Percentiles rank a stretch among this genome's conserved stretches.
Conservation (phyloP, 495 filamentous ascomycete genomes). For the Penicillium coffeae region DNA sequence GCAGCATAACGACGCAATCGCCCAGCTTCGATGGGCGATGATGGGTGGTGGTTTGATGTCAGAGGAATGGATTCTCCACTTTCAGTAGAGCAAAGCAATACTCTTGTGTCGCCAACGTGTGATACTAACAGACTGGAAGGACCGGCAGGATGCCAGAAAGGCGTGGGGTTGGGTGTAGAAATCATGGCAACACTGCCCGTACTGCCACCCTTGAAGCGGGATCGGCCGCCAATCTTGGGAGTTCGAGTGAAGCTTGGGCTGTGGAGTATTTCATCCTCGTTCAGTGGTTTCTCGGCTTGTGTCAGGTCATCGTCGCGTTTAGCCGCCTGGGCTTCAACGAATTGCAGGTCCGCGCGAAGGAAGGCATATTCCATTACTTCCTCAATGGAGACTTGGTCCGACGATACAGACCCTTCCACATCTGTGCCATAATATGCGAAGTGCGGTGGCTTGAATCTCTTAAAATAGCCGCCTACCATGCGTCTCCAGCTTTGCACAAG, state of each 20-base stretch:
- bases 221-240: slow-evolving; percentile 62
- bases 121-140: slow-evolving; percentile 80
- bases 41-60: slow-evolving; percentile 87
- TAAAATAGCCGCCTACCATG: slow-evolving; percentile 90
- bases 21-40: slow-evolving; percentile 74
- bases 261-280: slow-evolving; percentile 74
- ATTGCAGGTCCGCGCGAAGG: slow-evolving; percentile 86
- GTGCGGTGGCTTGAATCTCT: slow-evolving; percentile 72
- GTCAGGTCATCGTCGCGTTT: slow-evolving; percentile 68
- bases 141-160: slow-evolving; percentile 90
- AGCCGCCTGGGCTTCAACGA: slow-evolving; percentile 77
- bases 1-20: slow-evolving; percentile 81
- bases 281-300: slow-evolving; percentile 67
- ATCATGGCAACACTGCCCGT: slow-evolving; percentile 87
- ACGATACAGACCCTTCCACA: slow-evolving; percentile 3
- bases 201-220: slow-evolving; percentile 84
- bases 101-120: slow-evolving; percentile 90
- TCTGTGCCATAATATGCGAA: slow-evolving; percentile 43
- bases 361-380: slow-evolving; percentile 79
- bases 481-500: slow-evolving; percentile 76
- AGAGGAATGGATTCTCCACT: slow-evolving; percentile 75
- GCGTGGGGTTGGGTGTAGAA: slow-evolving; percentile 82
- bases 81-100: slow-evolving; percentile 76
- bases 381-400: slow-evolving; percentile 39
- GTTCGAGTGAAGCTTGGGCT: slow-evolving; percentile 54